Evolutionary conservation across 1,284 basidiomycete genomes (phyloP), one percentile per base, ranked within the genome.

Genomic region (Microbotryum intermedium): DNA sequence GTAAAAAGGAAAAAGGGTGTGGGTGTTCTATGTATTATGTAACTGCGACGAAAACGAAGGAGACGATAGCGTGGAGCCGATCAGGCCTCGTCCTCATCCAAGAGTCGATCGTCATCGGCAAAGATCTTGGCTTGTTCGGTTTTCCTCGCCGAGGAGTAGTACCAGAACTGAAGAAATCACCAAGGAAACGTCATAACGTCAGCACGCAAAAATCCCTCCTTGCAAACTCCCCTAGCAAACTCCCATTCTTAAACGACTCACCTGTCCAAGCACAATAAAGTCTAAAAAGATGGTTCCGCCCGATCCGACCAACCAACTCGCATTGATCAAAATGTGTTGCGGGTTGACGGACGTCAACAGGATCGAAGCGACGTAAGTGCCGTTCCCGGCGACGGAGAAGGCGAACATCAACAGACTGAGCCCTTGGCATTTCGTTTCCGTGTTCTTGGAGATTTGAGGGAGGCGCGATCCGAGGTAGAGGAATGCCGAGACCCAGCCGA

Each of bases 211-310:
- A n/a, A n/a, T n/a, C n/a, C n/a, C n/a, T n/a, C n/a, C n/a, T n/a
- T n/a, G n/a, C n/a, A n/a, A n/a, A n/a, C n/a, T n/a, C n/a, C n/a
- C n/a, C n/a, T n/a, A n/a, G n/a, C n/a, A n/a, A n/a, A n/a, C n/a
- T n/a, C n/a, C n/a, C n/a, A n/a, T n/a, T n/a, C n/a, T n/a, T n/a
- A n/a, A n/a, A n/a, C n/a, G 29, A 57, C 28, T n/a, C 23, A 70
- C 64, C 57, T 70, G 69, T 0, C 60, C 58, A 10, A 72, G 60
- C 4, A 72, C 71, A 62, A 72, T 54, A 18, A 69, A 62, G 57
- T 72, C 71, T n/a, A 72, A 57, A 50, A 70, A 63, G 55, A 72
- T 67, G 11, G 71, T 72, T 0, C 69, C 70, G 4, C 61, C 71
- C 8, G 54, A 56, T 1, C 71, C 71, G 26, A 72, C 58, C 8